Evolutionary conservation across 345 rosid genomes (phyloP), one percentile per base, ranked within the genome.

Genomic region (Microthlaspi erraticum): DNA sequence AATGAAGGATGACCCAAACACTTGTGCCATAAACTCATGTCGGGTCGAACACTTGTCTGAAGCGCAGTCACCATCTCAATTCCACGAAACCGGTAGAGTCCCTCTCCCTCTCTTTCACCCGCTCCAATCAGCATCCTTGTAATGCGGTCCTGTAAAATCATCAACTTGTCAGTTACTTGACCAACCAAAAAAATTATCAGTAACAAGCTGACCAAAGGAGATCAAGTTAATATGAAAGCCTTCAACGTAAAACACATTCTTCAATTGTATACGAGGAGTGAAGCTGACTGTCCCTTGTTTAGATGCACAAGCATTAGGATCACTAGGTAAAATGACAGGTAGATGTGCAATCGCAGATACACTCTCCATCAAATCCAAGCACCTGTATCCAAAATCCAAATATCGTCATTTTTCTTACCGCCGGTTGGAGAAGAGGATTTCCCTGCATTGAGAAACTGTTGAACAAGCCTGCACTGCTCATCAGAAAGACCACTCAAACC

Each of bases 221-320:
- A 46, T 46, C 10, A 46, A 8, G 18, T 46, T 46, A 20, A 16
- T 14, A 17, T 45, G 10, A 16, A 6, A 14, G 2, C 19, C 19
- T 1, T 16, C 10, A 2, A 44, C 2, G 1, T 14, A 16, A 6
- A 5, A 44, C 7, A 44, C 49, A 16, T 44, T 44, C 3, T 44
- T 0, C 0, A 44, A 0, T 0, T 2, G 0, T 16, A 16, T 2
- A 1, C 1, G 9, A 1, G 9, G 2, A 0, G 19, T 44, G 2
- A 44, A 20, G 1, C 3, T 9, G 2, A 44, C 20, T 5, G 49
- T 14, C 1, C 49, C 19, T 4, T 44, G 18, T 3, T 44, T 14
- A 3, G 34, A n/a, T 32, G 2, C 6, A 32, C 4, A 32, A n/a
- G n/a, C n/a, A n/a, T n/a, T n/a, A n/a, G n/a, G n/a, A n/a, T n/a